Conservation (phyloP, 2,329 filamentous ascomycete species). For the Coniochaeta prunicola region DNA sequence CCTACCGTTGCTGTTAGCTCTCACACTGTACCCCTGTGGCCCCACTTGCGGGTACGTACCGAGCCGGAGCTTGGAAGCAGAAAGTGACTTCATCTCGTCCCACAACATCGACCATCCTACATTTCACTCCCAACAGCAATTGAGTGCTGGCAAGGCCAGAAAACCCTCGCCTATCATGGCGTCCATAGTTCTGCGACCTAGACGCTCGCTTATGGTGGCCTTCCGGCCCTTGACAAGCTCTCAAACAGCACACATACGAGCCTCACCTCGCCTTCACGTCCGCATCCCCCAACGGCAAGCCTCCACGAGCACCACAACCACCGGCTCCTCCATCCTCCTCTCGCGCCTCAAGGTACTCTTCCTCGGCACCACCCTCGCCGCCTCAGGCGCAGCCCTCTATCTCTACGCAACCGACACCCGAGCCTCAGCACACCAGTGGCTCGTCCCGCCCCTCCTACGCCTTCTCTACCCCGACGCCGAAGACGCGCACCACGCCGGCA, state of each 20-base stretch:
- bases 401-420: conserved; percentile 70
- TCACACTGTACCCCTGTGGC: background rate
- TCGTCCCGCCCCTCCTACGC: conserved; percentile 60
- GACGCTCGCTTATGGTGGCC: conserved; percentile 13
- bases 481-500: conserved; percentile 82
- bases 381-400: conserved; percentile 41
- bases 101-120: background rate
- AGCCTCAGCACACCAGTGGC: conserved; percentile 60
- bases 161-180: conserved; percentile 20
- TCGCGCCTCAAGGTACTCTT: conserved; percentile 26
- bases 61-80: background rate
- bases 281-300: conserved; percentile 12
- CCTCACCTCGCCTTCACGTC: background rate
- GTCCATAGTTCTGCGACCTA: conserved; percentile 18
- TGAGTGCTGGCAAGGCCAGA: conserved; percentile 23
- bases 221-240: conserved; percentile 13
- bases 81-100: background rate
- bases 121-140: conserved; percentile 15
- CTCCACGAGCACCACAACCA: conserved; percentile 12
- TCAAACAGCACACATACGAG: conserved; percentile 7
- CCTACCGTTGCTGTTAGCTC: background rate
- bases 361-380: conserved; percentile 32
- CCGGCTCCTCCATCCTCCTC: conserved; percentile 16
- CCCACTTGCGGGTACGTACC: background rate
- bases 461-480: conserved; percentile 69